phyloP scores from a whole-genome alignment of 805 yeast species.

The Saturnispora diversa region DNA sequence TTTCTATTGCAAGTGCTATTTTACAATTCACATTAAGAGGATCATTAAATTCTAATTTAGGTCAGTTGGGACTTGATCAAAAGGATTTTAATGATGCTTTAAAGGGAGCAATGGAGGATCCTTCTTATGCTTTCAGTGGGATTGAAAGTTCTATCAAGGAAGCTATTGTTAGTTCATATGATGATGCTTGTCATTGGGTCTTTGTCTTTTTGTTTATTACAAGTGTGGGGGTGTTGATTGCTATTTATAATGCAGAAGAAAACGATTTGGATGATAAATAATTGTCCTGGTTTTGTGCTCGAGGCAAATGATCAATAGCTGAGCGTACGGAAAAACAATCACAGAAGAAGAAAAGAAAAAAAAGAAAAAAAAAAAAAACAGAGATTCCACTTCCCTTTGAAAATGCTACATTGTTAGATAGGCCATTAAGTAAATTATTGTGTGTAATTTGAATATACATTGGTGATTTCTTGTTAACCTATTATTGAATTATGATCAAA shows the following conservation, averaged over 20 bases:
- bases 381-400: too few species aligned
- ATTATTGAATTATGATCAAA: too few species aligned
- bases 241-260: constrained; percentile 15
- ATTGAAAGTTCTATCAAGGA: constrained; percentile 28
- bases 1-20: constrained; percentile 41
- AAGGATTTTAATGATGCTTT: constrained; percentile 13
- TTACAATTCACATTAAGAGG: constrained; percentile 28
- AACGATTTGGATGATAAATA: constrained; percentile 12
- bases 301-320: background rate
- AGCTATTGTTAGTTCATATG: constrained; percentile 43
- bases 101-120: constrained; percentile 17
- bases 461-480: too few species aligned
- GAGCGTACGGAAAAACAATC: too few species aligned
- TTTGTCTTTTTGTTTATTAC: constrained; percentile 34
- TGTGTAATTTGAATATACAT: too few species aligned
- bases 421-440: too few species aligned
- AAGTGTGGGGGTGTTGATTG: constrained; percentile 11
- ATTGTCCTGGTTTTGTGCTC: too few species aligned
- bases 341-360: too few species aligned
- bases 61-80: constrained; percentile 8
- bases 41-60: constrained; percentile 15
- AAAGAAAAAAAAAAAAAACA: too few species aligned
- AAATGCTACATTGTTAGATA: too few species aligned
- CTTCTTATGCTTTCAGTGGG: constrained; percentile 22
- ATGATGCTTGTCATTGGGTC: constrained; percentile 42